A percentile compares a stretch with the other conserved stretches of the same genome.
Conservation (phyloP, 768 basidiomycete genomes). For the Termitomyces sp. region DNA sequence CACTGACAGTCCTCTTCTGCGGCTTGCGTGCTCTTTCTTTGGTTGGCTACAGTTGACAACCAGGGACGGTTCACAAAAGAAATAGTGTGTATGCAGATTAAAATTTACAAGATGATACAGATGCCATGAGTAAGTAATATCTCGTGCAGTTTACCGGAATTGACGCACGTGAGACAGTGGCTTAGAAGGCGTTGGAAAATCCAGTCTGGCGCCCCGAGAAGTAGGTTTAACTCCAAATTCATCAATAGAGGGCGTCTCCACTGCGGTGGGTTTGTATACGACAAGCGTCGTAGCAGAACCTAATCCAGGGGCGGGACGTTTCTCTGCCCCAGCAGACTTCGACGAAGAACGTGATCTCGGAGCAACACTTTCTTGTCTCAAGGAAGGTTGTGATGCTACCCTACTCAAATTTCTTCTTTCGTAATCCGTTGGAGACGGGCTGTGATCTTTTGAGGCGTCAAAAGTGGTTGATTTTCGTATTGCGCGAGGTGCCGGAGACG, state of each 20-base stretch:
- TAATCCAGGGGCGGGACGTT: slow-evolving; percentile 32
- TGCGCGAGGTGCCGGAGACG: slow-evolving; percentile 37
- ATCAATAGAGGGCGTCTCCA: slow-evolving; percentile 37
- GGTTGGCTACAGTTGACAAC: slow-evolving; percentile 51
- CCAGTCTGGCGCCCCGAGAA: slow-evolving; percentile 17
- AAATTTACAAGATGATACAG: slow-evolving; percentile 19
- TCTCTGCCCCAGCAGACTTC: slow-evolving; percentile 10
- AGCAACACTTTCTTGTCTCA: slow-evolving; percentile 7
- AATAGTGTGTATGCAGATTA: slow-evolving; percentile 14
- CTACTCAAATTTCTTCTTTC: slow-evolving; percentile 12
- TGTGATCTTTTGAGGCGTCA: slow-evolving; percentile 19
- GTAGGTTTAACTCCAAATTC: slow-evolving; percentile 42
- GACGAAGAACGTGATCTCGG: slow-evolving; percentile 1
- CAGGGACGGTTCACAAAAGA: slow-evolving; percentile 11
- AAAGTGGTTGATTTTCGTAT: slow-evolving; percentile 35
- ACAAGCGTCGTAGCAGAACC: slow-evolving; percentile 79
- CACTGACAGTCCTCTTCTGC: slow-evolving; percentile 24
- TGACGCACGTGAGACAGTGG: slow-evolving; percentile 86
- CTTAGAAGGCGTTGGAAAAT: slow-evolving; percentile 42
- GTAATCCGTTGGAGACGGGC: slow-evolving; percentile 11
- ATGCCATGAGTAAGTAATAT: slow-evolving; percentile 37
- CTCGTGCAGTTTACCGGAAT: slow-evolving; percentile 54
- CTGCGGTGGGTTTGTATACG: slow-evolving; percentile 49
- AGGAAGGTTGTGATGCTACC: slow-evolving; percentile 22
- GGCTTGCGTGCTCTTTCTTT: slow-evolving; percentile 70